These are phyloP conservation scores for Chlorophyllum brunneum DNA, from an alignment of 768 basidiomycete genomes.

Conservation along the genomic window DNA sequence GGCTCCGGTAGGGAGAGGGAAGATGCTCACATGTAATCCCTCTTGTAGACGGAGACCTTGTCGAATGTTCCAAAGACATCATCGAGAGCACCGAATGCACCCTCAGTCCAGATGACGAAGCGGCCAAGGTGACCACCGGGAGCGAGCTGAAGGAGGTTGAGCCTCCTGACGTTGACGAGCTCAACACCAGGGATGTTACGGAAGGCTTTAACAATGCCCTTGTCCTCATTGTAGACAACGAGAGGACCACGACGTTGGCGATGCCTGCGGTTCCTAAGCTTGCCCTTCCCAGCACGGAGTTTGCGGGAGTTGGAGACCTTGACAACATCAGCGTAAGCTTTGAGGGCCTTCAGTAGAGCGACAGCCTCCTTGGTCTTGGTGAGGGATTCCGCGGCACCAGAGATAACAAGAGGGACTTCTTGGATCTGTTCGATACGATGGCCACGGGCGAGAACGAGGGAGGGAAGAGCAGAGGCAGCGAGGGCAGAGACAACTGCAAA, in stretches of 20 bases:
- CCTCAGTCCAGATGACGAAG: conserved; percentile 99
- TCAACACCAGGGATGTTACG: conserved; percentile 99
- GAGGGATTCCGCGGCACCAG: conserved; percentile 76
- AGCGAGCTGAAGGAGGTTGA: conserved; percentile 98
- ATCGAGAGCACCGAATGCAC: conserved; percentile 89
- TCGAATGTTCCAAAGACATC: conserved; percentile 95
- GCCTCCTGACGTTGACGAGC: conserved; percentile 85
- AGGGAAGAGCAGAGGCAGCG: conserved; percentile 95
- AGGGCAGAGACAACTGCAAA: conserved; percentile 97
- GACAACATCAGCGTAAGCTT: conserved; percentile 88
- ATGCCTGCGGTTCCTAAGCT: conserved; percentile 94
- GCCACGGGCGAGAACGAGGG: conserved; percentile 97
- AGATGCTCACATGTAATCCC: conserved; percentile 73
- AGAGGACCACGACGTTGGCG: conserved; percentile 97
- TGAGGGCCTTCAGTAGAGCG: conserved; percentile 83
- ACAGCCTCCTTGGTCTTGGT: conserved; percentile 98
- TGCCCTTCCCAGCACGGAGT: conserved; percentile 95
- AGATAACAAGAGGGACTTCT: conserved; percentile 93
- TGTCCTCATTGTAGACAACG: conserved; percentile 95
- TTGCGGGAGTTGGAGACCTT: conserved; percentile 98
- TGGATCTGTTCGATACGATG: conserved; percentile 97
- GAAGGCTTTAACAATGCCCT: conserved; percentile 97
- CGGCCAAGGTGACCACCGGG: conserved; percentile 99
- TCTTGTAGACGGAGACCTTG: conserved; percentile 81
- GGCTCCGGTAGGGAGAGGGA: background rate